Evolutionary conservation across 257 asterid genomes (phyloP).

Genomic region (Solanum bukasovii): DNA sequence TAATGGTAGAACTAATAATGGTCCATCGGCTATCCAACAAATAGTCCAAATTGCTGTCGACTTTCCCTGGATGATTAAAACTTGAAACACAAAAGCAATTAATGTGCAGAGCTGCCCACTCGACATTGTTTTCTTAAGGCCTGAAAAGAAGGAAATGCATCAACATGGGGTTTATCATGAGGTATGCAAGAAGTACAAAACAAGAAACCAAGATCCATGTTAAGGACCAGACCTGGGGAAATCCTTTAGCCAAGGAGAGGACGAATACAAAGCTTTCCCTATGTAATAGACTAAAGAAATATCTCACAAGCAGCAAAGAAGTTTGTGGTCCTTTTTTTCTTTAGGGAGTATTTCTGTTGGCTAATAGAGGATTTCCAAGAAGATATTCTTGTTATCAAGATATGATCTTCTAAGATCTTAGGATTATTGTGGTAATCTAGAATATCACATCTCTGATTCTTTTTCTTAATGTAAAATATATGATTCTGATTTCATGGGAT

Average conservation of each 20-base stretch:
- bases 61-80: background rate
- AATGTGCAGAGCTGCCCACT: background rate
- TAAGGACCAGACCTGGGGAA: background rate
- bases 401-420: too few relatives aligned
- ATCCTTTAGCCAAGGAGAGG: background rate
- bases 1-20: background rate
- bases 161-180: background rate
- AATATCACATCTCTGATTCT: too few relatives aligned
- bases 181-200: background rate
- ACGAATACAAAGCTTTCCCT: background rate
- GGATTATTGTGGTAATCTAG: too few relatives aligned
- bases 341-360: background rate
- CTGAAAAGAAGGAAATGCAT: background rate
- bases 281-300: background rate
- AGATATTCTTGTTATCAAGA: too few relatives aligned
- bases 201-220: background rate
- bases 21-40: background rate
- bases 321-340: background rate
- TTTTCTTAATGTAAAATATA: too few relatives aligned
- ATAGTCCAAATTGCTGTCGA: background rate
- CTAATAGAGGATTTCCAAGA: too few relatives aligned
- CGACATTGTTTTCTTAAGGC: background rate
- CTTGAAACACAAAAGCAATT: background rate
- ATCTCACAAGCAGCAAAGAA: background rate
- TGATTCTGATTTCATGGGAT: too few relatives aligned